phyloP scores from a whole-genome alignment of 208 protist species.

The Leishmania mexicana region DNA sequence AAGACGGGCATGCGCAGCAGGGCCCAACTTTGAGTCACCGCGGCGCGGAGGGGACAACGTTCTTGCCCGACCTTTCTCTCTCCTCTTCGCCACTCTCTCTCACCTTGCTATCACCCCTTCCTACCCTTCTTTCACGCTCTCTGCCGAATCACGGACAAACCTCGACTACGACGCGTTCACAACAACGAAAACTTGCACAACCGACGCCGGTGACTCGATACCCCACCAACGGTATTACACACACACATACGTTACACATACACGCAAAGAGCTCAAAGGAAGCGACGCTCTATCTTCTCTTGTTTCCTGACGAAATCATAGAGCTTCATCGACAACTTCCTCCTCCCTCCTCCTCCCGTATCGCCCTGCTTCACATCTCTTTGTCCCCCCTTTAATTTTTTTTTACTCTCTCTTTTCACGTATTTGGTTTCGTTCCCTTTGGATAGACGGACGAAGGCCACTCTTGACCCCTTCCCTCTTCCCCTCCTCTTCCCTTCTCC shows the following conservation, averaged over 20 bases:
- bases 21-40: neutral
- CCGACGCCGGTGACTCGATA: neutral
- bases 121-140: neutral
- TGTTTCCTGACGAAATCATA: constrained; percentile 11
- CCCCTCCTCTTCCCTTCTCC: neutral
- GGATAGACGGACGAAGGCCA: neutral
- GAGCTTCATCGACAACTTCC: neutral
- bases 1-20: neutral
- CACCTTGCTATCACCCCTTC: neutral
- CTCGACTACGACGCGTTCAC: neutral
- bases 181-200: neutral
- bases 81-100: neutral
- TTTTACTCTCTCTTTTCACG: neutral
- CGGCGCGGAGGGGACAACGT: neutral
- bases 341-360: neutral
- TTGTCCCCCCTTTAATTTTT: neutral
- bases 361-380: neutral
- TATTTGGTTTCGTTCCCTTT: neutral
- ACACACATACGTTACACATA: neutral
- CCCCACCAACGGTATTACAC: neutral
- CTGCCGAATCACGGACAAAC: constrained; percentile 2
- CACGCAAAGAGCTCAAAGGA: constrained; percentile 1
- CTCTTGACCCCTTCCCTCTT: neutral
- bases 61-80: neutral
- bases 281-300: constrained; percentile 10